Conservation (phyloP, 139 green algal species). For the Chlamydomonas sp. region DNA sequence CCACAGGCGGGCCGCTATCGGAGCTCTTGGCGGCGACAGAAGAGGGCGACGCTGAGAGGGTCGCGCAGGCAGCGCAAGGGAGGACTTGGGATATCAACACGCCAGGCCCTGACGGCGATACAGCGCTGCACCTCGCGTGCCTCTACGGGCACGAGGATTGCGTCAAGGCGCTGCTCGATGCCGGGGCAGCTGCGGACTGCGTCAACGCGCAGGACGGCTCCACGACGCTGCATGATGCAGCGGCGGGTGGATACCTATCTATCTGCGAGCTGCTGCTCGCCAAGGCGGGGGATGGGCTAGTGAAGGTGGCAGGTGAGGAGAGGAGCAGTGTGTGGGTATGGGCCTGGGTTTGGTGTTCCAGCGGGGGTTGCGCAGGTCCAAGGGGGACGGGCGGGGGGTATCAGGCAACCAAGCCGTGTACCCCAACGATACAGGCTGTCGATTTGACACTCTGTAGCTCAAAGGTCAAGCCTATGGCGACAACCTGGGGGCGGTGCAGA, state of each 20-base stretch:
- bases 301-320: conserved; percentile 38
- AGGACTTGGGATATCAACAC: conserved; percentile 26
- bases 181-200: conserved; percentile 37
- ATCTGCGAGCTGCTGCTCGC: conserved; percentile 52
- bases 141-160: conserved; percentile 57
- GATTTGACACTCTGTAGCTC: too few species aligned
- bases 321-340: not conserved
- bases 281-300: not conserved
- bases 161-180: conserved; percentile 49
- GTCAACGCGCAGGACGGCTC: conserved; percentile 58
- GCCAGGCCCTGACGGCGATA: conserved; percentile 64
- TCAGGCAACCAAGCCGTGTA: too few species aligned
- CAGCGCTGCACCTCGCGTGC: conserved; percentile 58
- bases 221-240: conserved; percentile 64
- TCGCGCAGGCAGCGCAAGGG: conserved; percentile 18
- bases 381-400: too few species aligned
- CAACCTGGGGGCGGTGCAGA: too few species aligned
- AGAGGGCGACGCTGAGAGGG: conserved; percentile 13
- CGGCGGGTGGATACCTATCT: conserved; percentile 57
- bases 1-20: conserved; percentile 31
- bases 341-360: not conserved
- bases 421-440: too few species aligned
- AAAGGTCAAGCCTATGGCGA: too few species aligned
- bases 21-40: conserved; percentile 42
- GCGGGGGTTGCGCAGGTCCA: not conserved